These are phyloP conservation scores for Malassezia equina DNA, from an alignment of 1,284 basidiomycete species.

Conservation along the genomic window DNA sequence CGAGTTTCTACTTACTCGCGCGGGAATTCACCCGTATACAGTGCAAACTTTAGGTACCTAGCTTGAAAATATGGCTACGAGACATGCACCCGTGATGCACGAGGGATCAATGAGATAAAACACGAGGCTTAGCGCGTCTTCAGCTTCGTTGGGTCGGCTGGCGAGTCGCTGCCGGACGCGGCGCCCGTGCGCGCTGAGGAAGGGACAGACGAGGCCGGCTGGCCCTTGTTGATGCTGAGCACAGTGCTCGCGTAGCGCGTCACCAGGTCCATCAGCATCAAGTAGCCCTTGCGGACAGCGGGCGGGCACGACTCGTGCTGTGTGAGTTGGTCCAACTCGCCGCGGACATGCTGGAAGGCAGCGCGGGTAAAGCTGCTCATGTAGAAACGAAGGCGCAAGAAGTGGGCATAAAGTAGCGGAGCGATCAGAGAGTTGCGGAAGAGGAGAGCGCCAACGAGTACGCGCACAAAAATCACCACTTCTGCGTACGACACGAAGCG, in stretches of 20 bases:
- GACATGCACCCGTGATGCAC: not conserved
- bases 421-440: constrained; percentile 43
- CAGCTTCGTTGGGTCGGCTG: constrained; percentile 12
- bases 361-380: constrained; percentile 46
- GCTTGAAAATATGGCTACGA: not conserved
- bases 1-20: not conserved
- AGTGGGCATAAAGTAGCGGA: constrained; percentile 44
- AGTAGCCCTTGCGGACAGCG: constrained; percentile 37
- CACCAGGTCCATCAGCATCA: constrained; percentile 38
- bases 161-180: not conserved
- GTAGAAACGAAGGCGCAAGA: constrained; percentile 43
- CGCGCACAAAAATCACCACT: constrained; percentile 43
- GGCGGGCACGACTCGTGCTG: constrained; percentile 39
- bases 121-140: constrained; percentile 9
- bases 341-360: constrained; percentile 41
- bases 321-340: constrained; percentile 30
- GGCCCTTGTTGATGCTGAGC: constrained; percentile 29
- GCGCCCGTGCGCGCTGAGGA: constrained; percentile 10
- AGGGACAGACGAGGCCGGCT: constrained; percentile 3
- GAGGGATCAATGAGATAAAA: not conserved
- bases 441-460: constrained; percentile 42
- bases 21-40: not conserved
- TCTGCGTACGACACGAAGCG: constrained; percentile 47
- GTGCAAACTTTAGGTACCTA: not conserved
- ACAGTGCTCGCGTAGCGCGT: constrained; percentile 42